These are phyloP conservation scores for Yueomyces sp. DNA, from an alignment of 1,139 yeast genomes.

Conservation along the genomic window DNA sequence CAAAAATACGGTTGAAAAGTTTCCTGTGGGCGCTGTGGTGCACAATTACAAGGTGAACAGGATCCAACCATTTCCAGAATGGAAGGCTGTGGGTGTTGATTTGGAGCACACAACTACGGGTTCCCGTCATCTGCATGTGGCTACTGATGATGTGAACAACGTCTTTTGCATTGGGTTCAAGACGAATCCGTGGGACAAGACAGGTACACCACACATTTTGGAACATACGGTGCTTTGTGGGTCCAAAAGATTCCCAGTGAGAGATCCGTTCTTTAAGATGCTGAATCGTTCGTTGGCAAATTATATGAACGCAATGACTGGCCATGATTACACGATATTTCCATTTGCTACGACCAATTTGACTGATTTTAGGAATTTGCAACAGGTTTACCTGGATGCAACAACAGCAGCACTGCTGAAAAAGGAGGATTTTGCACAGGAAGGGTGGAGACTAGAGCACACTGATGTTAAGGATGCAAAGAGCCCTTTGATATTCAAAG, in stretches of 20 bases:
- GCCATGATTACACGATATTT: constrained; percentile 86
- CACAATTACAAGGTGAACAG: constrained; percentile 56
- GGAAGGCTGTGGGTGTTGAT: constrained; percentile 67
- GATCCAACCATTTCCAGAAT: constrained; percentile 65
- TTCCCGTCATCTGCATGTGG: constrained; percentile 74
- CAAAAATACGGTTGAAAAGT: too few relatives aligned
- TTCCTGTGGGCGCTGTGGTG: constrained; percentile 44
- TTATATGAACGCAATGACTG: constrained; percentile 99
- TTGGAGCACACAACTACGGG: constrained; percentile 58
- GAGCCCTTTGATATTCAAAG: constrained; percentile 66
- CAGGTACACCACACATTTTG: constrained; percentile 92
- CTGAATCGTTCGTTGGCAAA: constrained; percentile 75
- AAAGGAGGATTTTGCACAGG: constrained; percentile 79
- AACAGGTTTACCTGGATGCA: constrained; percentile 81
- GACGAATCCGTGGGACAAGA: constrained; percentile 84
- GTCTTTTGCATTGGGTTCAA: constrained; percentile 86
- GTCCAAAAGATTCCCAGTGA: constrained; percentile 75
- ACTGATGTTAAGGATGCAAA: constrained; percentile 41
- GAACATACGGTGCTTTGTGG: constrained; percentile 97
- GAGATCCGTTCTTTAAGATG: constrained; percentile 98
- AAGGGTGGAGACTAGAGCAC: constrained; percentile 95
- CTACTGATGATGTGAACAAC: constrained; percentile 67
- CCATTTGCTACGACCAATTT: constrained; percentile 92
- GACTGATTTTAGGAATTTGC: constrained; percentile 69
- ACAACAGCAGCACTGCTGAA: constrained; percentile 72